Evolutionary conservation across 345 rosid species (phyloP), one percentile per base, ranked within the genome.

Genomic region (Brassica rapa): DNA sequence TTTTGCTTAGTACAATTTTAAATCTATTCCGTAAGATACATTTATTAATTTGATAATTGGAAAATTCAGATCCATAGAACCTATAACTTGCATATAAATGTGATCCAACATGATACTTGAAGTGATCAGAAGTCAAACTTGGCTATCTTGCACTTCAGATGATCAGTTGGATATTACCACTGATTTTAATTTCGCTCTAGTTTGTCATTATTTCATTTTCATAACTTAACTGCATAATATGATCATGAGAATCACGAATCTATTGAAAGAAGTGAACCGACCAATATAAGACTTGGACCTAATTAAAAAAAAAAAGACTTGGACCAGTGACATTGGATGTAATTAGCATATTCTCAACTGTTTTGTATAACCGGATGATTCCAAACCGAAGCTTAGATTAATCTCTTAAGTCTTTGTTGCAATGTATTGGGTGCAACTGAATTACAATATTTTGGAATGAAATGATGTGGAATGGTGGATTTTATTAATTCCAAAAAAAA

Each of bases 21-120:
- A 43, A 23, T 10, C 10, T 16, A 24, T 43, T 67, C 4, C 12
- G 4, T 30, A 30, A 29, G 11, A n/a, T 30, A 30, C 21, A n/a
- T 66, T 43, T 43, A 68, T 25, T 66, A 49, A 25, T 68, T 67
- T 14, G 59, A 46, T 25, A 24, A 68, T 46, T 46, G 8, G n/a
- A 68, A 68, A 46, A 3, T 46, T 68, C 12, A 68, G 60, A 49
- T 68, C 60, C 39, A 27, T 49, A 27, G 72, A 68, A 27, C 72
- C 60, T 24, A 66, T 24, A 66, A 66, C 19, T 68, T 68, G 15
- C 72, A 46, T 43, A 24, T 24, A 29, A 39, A 68, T 68, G 71
- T 46, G 59, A 68, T 46, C 71, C 59, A 59, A 30, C 62, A 59
- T 59, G 30, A 59, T 60, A 60, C 64, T 60, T 57, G 62, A 15